Conservation (phyloP, 495 filamentous ascomycete species). For the Bacidia gigantensis region DNA sequence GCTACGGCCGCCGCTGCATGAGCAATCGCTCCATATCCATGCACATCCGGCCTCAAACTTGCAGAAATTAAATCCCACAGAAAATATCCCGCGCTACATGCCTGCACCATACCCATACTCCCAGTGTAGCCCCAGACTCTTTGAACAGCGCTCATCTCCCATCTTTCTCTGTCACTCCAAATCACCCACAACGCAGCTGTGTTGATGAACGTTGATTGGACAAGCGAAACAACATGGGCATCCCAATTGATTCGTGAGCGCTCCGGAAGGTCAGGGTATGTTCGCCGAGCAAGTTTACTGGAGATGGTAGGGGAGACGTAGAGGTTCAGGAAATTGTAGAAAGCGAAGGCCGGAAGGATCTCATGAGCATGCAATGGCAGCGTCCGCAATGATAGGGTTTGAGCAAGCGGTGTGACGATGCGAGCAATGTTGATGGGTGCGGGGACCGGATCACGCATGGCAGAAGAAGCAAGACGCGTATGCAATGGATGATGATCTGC, state of each 20-base stretch:
- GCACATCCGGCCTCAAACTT: slow-evolving; percentile 53
- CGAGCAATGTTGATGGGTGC: slow-evolving; percentile 30
- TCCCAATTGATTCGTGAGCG: slow-evolving; percentile 84
- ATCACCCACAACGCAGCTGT: slow-evolving; percentile 70
- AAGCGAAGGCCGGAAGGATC: slow-evolving; percentile 53
- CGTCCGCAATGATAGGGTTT: slow-evolving; percentile 46
- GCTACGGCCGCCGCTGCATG: slow-evolving; percentile 73
- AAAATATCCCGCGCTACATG: slow-evolving; percentile 89
- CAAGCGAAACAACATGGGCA: slow-evolving; percentile 84
- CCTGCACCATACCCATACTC: slow-evolving; percentile 68
- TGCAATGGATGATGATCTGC: too few relatives aligned
- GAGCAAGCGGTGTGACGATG: slow-evolving; percentile 32
- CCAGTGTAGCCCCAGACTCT: slow-evolving; percentile 85
- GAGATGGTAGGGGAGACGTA: slow-evolving; percentile 66
- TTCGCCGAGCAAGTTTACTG: slow-evolving; percentile 46
- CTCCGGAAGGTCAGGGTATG: slow-evolving; percentile 53
- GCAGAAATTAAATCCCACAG: slow-evolving; percentile 80
- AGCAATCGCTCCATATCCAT: slow-evolving; percentile 75
- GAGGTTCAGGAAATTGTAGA: slow-evolving; percentile 65
- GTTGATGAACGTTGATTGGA: slow-evolving; percentile 73
- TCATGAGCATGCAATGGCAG: slow-evolving; percentile 84
- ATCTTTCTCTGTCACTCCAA: slow-evolving; percentile 60
- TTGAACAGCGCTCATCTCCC: slow-evolving; percentile 52
- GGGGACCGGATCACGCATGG: slow-evolving; percentile 62
- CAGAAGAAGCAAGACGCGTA: neutral